Evolutionary conservation across 1,284 basidiomycete genomes (phyloP).

Genomic region (Ganoderma boninense): DNA sequence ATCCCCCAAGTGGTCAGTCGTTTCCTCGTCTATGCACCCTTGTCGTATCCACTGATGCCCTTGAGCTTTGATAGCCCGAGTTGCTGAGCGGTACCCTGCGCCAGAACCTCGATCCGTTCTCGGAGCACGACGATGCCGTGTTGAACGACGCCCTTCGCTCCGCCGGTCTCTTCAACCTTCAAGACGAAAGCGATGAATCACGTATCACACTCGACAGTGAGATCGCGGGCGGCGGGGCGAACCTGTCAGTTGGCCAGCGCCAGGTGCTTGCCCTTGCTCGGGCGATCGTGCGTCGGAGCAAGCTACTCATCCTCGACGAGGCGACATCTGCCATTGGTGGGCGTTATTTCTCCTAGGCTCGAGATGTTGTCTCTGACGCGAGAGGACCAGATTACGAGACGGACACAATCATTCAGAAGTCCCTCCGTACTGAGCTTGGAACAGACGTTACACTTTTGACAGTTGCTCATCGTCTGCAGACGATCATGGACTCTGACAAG

Average conservation of each 20-base stretch:
- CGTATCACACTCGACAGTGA: constrained; percentile 61
- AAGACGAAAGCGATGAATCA: constrained; percentile 56
- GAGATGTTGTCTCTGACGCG: neutral
- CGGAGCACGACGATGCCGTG: constrained; percentile 73
- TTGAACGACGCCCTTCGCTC: constrained; percentile 56
- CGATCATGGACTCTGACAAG: constrained; percentile 69
- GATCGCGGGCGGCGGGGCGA: constrained; percentile 68
- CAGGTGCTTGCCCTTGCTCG: constrained; percentile 71
- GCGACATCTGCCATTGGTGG: constrained; percentile 42
- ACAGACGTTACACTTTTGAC: constrained; percentile 68
- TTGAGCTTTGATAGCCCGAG: constrained; percentile 58
- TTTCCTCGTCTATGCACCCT: neutral
- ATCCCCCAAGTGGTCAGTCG: constrained; percentile 46
- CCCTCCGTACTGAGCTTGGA: constrained; percentile 60
- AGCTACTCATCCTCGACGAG: constrained; percentile 70
- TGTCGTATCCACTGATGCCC: neutral
- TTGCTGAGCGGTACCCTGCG: constrained; percentile 67
- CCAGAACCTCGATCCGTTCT: constrained; percentile 77
- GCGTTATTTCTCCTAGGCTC: neutral
- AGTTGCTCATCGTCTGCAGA: constrained; percentile 75
- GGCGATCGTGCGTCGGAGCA: constrained; percentile 67
- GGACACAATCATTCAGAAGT: constrained; percentile 64
- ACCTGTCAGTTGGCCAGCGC: constrained; percentile 63
- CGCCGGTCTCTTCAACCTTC: constrained; percentile 62
- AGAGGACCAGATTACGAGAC: constrained; percentile 58